These are phyloP conservation scores for Xylaria sp. DNA, from an alignment of 2,329 filamentous ascomycete species.

Conservation along the genomic window DNA sequence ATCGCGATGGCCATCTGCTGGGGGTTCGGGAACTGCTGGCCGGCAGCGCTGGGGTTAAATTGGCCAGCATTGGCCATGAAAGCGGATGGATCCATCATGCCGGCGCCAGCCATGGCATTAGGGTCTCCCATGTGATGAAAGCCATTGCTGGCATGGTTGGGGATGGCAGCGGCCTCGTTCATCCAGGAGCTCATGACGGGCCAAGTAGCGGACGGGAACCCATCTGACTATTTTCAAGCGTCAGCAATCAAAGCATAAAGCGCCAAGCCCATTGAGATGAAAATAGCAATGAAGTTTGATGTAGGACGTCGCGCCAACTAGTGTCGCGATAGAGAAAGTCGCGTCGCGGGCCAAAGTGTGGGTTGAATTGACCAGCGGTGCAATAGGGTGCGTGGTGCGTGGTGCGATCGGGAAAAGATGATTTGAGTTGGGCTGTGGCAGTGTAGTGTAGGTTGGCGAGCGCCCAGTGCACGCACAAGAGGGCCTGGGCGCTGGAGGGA, in stretches of 20 bases:
- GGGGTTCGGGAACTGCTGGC: slow-evolving; percentile 64
- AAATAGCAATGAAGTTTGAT: slow-evolving; percentile 49
- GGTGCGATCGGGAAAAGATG: slow-evolving; percentile 47
- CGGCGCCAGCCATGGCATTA: slow-evolving; percentile 59
- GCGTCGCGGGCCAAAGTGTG: slow-evolving; percentile 53
- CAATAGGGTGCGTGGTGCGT: slow-evolving; percentile 43
- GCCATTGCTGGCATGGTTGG: slow-evolving; percentile 76
- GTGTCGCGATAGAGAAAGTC: slow-evolving; percentile 59
- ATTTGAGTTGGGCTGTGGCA: slow-evolving; percentile 44
- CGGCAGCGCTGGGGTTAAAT: slow-evolving; percentile 65
- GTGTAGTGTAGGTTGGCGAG: slow-evolving; percentile 31
- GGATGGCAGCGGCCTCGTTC: slow-evolving; percentile 72
- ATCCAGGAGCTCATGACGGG: slow-evolving; percentile 77
- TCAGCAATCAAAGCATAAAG: slow-evolving; percentile 53
- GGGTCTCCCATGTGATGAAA: slow-evolving; percentile 73
- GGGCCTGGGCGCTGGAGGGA: slow-evolving; percentile 8
- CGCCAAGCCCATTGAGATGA: slow-evolving; percentile 57
- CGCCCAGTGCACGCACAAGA: slow-evolving; percentile 21
- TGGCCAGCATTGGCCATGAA: slow-evolving; percentile 69
- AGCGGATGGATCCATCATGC: slow-evolving; percentile 73
- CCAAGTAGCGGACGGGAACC: slow-evolving; percentile 58
- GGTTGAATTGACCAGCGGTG: slow-evolving; percentile 45
- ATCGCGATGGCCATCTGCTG: slow-evolving; percentile 69
- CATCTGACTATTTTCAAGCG: slow-evolving; percentile 58
- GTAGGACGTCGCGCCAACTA: slow-evolving; percentile 51